Evolutionary conservation across 2,329 filamentous ascomycete genomes (phyloP), one percentile per base, ranked within the genome.

Genomic region (Botrytis pseudocinerea): DNA sequence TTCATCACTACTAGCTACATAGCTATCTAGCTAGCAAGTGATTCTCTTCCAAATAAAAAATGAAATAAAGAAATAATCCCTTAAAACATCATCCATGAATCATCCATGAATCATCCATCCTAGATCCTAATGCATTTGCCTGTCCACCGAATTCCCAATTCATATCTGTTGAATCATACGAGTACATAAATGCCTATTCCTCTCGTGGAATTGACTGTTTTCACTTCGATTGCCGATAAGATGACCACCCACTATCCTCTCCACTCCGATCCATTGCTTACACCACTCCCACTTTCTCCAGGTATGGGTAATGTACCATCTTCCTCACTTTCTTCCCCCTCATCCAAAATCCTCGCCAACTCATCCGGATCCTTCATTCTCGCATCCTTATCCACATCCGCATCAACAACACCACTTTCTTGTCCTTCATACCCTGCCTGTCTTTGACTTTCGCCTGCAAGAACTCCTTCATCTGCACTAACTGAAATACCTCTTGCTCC

Each of bases 351-450:
- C 73, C 83, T 84, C 2, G 89, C 89, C 72, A 91, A 83, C 80
- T 91, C 90, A 79, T 91, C 89, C 0, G 89, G 89, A 75, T 91
- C 89, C 76, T 85, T 85, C 89, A 91, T 91, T 83, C 85, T 89
- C 54, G 89, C 89, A 78, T 91, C 89, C 0, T 88, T 87, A 77
- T 91, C 89, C 9, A 87, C 82, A 44, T 81, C 81, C 2, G 74
- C 78, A 80, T 70, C 85, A 83, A 64, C 86, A 83, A 76, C 84
- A 79, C 74, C 85, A 81, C 85, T 82, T 70, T 86, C 84, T 28
- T 82, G 82, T 16, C 77, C 79, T 25, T 80, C 77, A n/a, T 82
- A 83, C 63, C 83, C 81, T 6, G 70, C 75, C 40, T 79, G 80
- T 69, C 80, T 78, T 60, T 85, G 84, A 46, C 83, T 83, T 71